These are phyloP conservation scores for Eimeria praecox DNA, from an alignment of 169 alveolate genomes.

Conservation along the genomic window DNA sequence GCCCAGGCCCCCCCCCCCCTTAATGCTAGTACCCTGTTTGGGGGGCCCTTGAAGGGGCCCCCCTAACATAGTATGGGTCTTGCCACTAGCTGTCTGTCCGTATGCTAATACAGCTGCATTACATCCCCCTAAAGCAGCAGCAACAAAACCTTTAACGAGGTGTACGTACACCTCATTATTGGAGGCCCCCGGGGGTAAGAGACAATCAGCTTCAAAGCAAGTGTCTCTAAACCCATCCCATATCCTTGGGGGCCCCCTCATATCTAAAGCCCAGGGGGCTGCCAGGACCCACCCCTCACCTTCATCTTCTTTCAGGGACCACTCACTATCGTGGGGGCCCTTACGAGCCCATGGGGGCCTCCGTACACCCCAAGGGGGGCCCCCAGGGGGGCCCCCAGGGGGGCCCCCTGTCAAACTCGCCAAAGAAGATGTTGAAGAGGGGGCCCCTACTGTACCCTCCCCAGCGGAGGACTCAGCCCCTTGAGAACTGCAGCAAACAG, in stretches of 20 bases:
- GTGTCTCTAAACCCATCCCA: conserved; percentile 54
- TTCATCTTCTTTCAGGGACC: conserved; percentile 32
- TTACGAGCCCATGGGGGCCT: conserved; percentile 61
- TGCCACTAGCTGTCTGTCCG: conserved; percentile 99
- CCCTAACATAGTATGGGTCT: conserved; percentile 98
- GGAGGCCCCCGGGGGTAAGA: conserved; percentile 86
- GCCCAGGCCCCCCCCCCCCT: neutral
- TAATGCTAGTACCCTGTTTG: conserved; percentile 84
- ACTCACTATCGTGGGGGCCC: conserved; percentile 38
- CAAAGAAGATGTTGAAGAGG: conserved; percentile 14
- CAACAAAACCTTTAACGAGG: conserved; percentile 89
- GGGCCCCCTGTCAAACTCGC: neutral
- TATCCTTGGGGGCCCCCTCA: conserved; percentile 56
- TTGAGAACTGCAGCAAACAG: neutral
- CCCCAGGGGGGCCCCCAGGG: neutral
- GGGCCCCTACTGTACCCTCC: conserved; percentile 19
- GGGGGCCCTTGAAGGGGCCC: conserved; percentile 89
- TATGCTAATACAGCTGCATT: conserved; percentile 96
- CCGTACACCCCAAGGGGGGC: neutral
- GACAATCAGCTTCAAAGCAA: conserved; percentile 84
- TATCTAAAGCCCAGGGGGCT: conserved; percentile 52
- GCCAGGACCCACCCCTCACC: conserved; percentile 55
- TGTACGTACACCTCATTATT: conserved; percentile 88
- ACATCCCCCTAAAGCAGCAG: conserved; percentile 91
- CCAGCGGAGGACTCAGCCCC: neutral